Evolutionary conservation across 2,329 filamentous ascomycete genomes (phyloP), one percentile per base, ranked within the genome.

Genomic region (Coniochaeta hoffmannii): DNA sequence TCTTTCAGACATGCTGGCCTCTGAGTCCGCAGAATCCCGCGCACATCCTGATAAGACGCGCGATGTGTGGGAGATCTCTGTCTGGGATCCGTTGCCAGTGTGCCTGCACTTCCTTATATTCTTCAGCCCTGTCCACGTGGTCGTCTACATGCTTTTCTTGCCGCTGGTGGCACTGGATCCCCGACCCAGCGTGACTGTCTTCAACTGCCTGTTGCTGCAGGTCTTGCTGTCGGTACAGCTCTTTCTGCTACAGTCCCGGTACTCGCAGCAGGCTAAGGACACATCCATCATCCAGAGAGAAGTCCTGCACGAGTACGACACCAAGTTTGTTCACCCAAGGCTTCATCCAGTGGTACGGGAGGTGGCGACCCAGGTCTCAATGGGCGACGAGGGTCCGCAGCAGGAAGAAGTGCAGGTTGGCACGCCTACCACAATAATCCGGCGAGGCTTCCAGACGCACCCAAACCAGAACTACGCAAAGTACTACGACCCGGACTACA

Each of bases 281-380:
- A 83, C 83, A 1, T 79, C 85, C 2, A 80, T 97, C 50, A 88
- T 99, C 57, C 90, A 96, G 62, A 90, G 88, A 63, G 89, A 97
- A 71, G 93, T 97, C 5, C 79, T 97, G 72, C 87, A 91, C 68
- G 94, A 99, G 72, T 99, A 99, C 67, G 90, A 97, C 67, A 89
- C 85, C 62, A 99, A 99, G 73, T 97, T 88, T 66, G 94, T 99
- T 1, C 90, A 95, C 65, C 94, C 94, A 2, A 81, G 86, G 11
- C 82, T 96, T n/a, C 89, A 95, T 63, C 89, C 88, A 8, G 77
- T 88, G 5, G 89, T 95, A 61, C 73, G 81, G 54, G 80, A 84
- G 83, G 90, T 93, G 1, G 88, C 84, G 6, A 94, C 88, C 1
- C 93, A 97, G 69, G 86, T 87, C 57, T 83, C 82, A 0, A 69